Evolutionary conservation across 352 stramenopile species (phyloP), one percentile per base, ranked within the genome.

Genomic region (Pythium aphanidermatum): DNA sequence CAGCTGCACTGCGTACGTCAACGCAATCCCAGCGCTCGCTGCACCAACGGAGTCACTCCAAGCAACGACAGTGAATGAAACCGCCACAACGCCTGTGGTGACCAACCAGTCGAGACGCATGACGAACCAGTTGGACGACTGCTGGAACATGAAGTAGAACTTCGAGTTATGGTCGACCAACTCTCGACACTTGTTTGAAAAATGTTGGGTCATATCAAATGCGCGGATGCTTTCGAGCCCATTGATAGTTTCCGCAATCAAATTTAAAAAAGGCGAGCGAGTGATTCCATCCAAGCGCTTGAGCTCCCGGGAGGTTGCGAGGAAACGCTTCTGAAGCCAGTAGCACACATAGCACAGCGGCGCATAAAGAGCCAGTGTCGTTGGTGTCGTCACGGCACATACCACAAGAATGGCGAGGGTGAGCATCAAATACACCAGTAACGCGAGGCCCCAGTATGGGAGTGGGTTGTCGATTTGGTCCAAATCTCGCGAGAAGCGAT

Each of bases 191-290:
- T 30, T 25, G 11, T 24, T 10, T 13, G 46, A 36, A 20, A 48
- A 55, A 8, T 47, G 14, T 11, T 29, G 13, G 13, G 35, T 48
- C 36, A 46, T 37, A 16, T 26, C 26, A 30, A 55, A 82, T 12
- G 70, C 59, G 45, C 88, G 74, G 12, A 98, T 96, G n/a, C 76
- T 96, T 1, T 77, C 46, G 19, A 97, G 70, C n/a, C 93, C 93
- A 48, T 72, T 69, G 14, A 98, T 60, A 17, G 68, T 95, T 63
- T 98, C 87, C 10, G 72, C 65, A 20, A 97, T 65, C 38, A 95
- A 65, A 4, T 75, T 68, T 62, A 95, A 97, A 24, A 98, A 83
- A 16, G 92, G 92, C 26, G 75, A 66, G 27, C 57, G 48, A 12
- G 47, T 59, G 33, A 96, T 50, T 8, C 76, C 81, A 58, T 98